phyloP scores from a whole-genome alignment of 225 moss, liverwort and hornwort genomes.

The Pleurozium schreberi region DNA sequence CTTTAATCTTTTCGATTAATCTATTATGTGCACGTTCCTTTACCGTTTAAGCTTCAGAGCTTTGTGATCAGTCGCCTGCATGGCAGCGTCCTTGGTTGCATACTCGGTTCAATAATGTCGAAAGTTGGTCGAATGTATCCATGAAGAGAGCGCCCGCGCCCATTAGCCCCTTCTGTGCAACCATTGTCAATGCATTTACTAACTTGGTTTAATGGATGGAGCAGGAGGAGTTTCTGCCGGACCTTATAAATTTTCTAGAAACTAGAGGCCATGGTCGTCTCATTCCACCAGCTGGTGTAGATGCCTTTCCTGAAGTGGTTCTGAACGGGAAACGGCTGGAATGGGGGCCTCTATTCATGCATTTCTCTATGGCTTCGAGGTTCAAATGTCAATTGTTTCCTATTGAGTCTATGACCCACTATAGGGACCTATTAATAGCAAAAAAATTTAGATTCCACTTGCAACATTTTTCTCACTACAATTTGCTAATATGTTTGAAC shows the following conservation, averaged over 20 bases:
- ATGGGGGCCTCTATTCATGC: too few relatives aligned
- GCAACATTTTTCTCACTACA: too few relatives aligned
- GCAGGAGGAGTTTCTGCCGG: conserved; percentile 85
- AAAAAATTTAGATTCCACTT: too few relatives aligned
- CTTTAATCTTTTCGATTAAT: not conserved
- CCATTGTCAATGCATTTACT: not conserved
- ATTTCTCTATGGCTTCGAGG: too few relatives aligned
- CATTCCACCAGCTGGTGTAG: conserved; percentile 79
- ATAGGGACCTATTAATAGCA: too few relatives aligned
- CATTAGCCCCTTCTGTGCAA: not conserved
- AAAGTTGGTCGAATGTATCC: not conserved
- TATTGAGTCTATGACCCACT: too few relatives aligned
- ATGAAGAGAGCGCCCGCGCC: not conserved
- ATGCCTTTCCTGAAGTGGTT: conserved; percentile 90
- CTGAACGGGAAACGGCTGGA: conserved; percentile 93
- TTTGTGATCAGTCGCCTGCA: not conserved
- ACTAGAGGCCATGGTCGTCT: conserved; percentile 90
- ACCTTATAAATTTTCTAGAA: conserved; percentile 74
- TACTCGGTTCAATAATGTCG: not conserved
- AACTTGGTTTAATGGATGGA: not conserved
- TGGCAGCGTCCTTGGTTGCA: not conserved
- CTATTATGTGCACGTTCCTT: not conserved
- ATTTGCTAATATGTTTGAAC: too few relatives aligned
- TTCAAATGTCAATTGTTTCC: too few relatives aligned
- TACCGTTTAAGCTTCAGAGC: not conserved